Evolutionary conservation across 768 basidiomycete species (phyloP), one percentile per base, ranked within the genome.

Genomic region (Mycena maculata): DNA sequence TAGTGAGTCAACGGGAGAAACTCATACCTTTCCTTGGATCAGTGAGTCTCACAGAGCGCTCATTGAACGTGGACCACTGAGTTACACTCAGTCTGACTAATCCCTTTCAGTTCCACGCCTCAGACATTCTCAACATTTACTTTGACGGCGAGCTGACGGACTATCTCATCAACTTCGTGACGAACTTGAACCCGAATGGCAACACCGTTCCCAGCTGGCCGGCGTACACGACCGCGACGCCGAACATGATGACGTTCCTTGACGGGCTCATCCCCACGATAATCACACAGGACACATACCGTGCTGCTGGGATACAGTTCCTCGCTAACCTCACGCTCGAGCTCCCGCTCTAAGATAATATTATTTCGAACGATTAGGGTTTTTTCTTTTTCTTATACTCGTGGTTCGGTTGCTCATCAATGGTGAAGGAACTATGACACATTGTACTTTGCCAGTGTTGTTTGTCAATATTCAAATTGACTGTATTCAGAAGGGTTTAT

Each of bases 141-240:
- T 57, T 49, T 0, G 72, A 64, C 0, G 70, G 69, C 10, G 79
- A 83, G 50, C 65, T 83, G 61, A 60, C 76, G 15, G 78, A 80
- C 65, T 78, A 78, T 53, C 63, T 83, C 22, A 75, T 83, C 59
- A 74, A 78, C 68, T 83, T 83, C 65, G 75, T 71, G 12, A 73
- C 68, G 52, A 75, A 67, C 11, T 76, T 79, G 50, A 71, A 83
- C 70, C 84, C 77, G 0, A 88, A 88, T 65, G 79, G 75, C 10
- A 61, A 70, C 11, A 74, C 72, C 3, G 79, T 78, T 27, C 56
- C 81, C n/a, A 71, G 74, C 22, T 87, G 85, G 86, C 85, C 86
- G 0, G 76, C 78, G 53, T 87, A 86, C 48, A 78, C 76, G 12
- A 67, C 74, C 1, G 66, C 55, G 0, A 72, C 75, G 9, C 80